phyloP scores from a whole-genome alignment of 495 filamentous ascomycete genomes.

The Aspergillus coremiiformis region DNA sequence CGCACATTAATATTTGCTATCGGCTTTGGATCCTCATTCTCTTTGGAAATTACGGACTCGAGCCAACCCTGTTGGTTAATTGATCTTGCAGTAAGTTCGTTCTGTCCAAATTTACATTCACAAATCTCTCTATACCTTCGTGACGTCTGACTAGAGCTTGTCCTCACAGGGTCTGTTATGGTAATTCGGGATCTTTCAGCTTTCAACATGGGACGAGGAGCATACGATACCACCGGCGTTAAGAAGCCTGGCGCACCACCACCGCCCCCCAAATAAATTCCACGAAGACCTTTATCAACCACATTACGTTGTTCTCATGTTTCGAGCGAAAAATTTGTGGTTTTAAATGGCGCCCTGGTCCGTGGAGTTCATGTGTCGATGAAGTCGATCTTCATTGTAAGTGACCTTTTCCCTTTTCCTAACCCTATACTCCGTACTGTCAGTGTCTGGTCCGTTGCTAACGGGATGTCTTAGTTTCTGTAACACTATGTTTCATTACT shows the following conservation, averaged over 20 bases:
- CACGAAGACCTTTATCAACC: slow-evolving; percentile 18
- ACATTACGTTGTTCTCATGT: slow-evolving; percentile 21
- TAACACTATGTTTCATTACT: slow-evolving; percentile 29
- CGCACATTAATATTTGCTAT: slow-evolving; percentile 14
- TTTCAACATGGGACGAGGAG: slow-evolving; percentile 53
- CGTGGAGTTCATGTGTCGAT: slow-evolving; percentile 29
- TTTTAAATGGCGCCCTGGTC: slow-evolving; percentile 24
- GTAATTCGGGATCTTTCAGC: slow-evolving; percentile 41
- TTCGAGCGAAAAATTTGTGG: slow-evolving; percentile 21
- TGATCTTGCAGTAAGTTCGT: slow-evolving; percentile 13
- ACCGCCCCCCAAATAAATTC: slow-evolving; percentile 29
- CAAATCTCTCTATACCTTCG: slow-evolving; percentile 3
- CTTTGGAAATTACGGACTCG: slow-evolving; percentile 10
- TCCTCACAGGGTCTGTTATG: slow-evolving; percentile 39
- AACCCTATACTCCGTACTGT: background rate
- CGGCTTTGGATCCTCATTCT: slow-evolving; percentile 5
- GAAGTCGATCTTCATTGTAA: slow-evolving; percentile 30
- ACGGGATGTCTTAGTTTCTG: slow-evolving; percentile 26
- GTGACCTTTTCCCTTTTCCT: slow-evolving; percentile 8
- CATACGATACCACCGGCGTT: slow-evolving; percentile 53
- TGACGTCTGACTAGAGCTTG: slow-evolving; percentile 26
- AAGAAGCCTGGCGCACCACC: slow-evolving; percentile 50
- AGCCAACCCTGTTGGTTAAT: background rate
- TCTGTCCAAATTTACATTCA: background rate
- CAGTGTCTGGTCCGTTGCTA: slow-evolving; percentile 20